Evolutionary conservation across 441 rosid species (phyloP), one percentile per base, ranked within the genome.

Genomic region (Croton laevigatus): DNA sequence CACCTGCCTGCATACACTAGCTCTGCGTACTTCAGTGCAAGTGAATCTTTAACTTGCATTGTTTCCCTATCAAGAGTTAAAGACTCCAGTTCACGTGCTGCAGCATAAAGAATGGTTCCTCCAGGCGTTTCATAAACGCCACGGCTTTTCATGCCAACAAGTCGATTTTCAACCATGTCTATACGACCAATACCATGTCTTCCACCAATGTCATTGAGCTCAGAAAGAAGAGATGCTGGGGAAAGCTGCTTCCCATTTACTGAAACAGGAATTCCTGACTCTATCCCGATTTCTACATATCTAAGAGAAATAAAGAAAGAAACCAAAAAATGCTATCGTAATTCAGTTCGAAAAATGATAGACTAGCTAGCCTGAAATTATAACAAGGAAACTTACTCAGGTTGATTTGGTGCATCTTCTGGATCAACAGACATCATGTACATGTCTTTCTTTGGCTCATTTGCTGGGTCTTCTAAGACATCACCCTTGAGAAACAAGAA

Each of bases 41-140:
- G 73, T 0, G 83, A 68, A 67, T 92, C 99, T 81, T 94, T 94
- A 36, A 87, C 83, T 82, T 91, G 96, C 68, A 94, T 84, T 8
- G 94, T 82, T 70, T 89, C 98, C 59, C 99, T 75, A 68, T 94
- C 99, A 4, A 94, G 86, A 9, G 97, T 90, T 49, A 92, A 76
- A 3, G 96, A 81, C 81, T 94, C 98, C 53, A 94, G 89, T 72
- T 92, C 97, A 11, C 86, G 91, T 0, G 62, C 88, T 1, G 96
- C 99, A 52, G 79, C 67, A 68, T 83, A 94, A 10, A 94, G 91
- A 80, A 94, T 88, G 22, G 93, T 89, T 34, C 98, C 98, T 16
- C 99, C 99, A 2, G 98, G 99, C 71, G 99, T 91, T 82, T 92
- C 99, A 66, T 94, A 94, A 17, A 92, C 96, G 23, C 99, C 98